Percentiles rank a stretch among this genome's conserved stretches.
Conservation (phyloP, 768 basidiomycete species). For the Leccinum obscurum region DNA sequence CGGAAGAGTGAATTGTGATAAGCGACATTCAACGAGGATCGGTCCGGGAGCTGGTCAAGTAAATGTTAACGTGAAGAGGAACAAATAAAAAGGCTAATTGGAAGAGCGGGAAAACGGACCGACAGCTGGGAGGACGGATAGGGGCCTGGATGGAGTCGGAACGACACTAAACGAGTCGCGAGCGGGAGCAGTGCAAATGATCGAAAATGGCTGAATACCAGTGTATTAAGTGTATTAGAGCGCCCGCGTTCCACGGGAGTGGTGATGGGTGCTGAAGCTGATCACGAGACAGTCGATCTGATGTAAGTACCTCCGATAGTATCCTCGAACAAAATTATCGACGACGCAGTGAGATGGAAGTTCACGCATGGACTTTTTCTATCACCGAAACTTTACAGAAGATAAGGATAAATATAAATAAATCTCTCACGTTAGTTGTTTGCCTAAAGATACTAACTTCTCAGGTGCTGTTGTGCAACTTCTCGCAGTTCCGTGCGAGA, state of each 20-base stretch:
- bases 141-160: too few relatives aligned
- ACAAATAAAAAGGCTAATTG: too few relatives aligned
- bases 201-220: too few relatives aligned
- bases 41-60: too few relatives aligned
- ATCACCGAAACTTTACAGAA: background rate
- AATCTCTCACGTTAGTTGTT: background rate
- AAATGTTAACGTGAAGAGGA: too few relatives aligned
- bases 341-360: background rate
- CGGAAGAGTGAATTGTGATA: too few relatives aligned
- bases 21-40: too few relatives aligned
- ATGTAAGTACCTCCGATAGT: background rate
- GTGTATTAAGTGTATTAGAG: too few relatives aligned
- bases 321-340: background rate
- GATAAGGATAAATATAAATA: background rate
- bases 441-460: background rate
- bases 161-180: too few relatives aligned
- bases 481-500: background rate
- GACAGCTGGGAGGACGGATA: too few relatives aligned
- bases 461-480: background rate
- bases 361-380: background rate
- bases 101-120: too few relatives aligned
- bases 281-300: background rate
- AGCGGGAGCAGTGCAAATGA: too few relatives aligned
- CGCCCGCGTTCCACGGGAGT: background rate
- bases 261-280: background rate